Evolutionary conservation across 2,329 filamentous ascomycete species (phyloP).

Genomic region (Ophiostoma populinum): DNA sequence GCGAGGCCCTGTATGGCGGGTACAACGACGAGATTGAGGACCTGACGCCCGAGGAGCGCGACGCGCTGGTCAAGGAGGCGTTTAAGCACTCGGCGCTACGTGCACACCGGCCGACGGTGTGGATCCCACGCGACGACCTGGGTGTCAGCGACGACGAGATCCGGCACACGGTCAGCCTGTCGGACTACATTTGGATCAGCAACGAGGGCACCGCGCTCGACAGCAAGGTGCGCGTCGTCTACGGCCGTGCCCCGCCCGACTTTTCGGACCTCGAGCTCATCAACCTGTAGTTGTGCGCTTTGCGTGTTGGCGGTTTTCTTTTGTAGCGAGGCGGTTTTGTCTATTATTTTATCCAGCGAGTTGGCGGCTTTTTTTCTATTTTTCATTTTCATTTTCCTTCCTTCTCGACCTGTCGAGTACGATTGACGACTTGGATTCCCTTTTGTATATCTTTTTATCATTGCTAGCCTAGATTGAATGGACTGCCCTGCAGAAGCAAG

Average conservation of each 20-base stretch:
- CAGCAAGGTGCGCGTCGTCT: conserved; percentile 66
- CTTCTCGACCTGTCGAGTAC: too few species aligned
- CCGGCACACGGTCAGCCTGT: conserved; percentile 55
- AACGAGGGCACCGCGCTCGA: conserved; percentile 84
- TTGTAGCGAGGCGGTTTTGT: too few species aligned
- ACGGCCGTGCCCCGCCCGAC: conserved; percentile 71
- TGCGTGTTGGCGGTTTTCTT: background rate
- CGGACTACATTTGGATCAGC: conserved; percentile 75
- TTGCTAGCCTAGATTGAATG: too few species aligned
- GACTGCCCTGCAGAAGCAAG: too few species aligned
- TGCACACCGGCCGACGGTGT: conserved; percentile 70
- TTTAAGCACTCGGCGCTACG: conserved; percentile 84
- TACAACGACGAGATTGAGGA: conserved; percentile 92
- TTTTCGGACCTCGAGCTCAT: conserved; percentile 81
- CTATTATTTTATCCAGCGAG: too few species aligned
- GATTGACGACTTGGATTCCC: too few species aligned
- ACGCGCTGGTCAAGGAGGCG: conserved; percentile 67
- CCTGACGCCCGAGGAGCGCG: conserved; percentile 74
- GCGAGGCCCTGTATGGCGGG: conserved; percentile 68
- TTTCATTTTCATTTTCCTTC: too few species aligned
- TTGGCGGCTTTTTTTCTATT: too few species aligned
- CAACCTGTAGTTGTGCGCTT: conserved; percentile 36
- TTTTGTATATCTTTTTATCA: too few species aligned
- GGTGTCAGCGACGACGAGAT: conserved; percentile 90
- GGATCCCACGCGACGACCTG: conserved; percentile 82